Base-by-base conservation (phyloP, 495 filamentous ascomycete species). In the Cairneyella variabilis region DNA sequence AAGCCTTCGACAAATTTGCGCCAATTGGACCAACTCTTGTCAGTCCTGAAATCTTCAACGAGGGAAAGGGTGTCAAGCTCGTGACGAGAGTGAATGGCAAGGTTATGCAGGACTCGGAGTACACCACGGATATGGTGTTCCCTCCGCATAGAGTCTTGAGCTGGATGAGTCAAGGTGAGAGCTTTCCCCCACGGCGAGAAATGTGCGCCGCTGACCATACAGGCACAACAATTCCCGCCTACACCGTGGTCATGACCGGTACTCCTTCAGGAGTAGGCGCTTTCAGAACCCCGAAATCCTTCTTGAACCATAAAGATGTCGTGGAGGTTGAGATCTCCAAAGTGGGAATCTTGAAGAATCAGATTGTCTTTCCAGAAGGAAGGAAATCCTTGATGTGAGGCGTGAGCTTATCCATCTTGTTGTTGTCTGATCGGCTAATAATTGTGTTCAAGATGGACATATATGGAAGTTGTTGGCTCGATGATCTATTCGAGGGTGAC, bases 281-380 rank as follows among this genome's bases (percentile, higher is more conserved):
- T 10, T 76, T 76, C 27, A 82, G 77, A 73, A 80, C 77, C 38
- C 72, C 73, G 11, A 70, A 75, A 63, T 71, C 76, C 45, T 82
- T 72, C 41, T 61, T 86, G 55, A 78, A 78, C 64, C 68, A 76
- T 34, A 81, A 77, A 0, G 82, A 84, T 61, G 75, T 80, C 45
- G 82, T 86, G 8, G 73, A 77, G 47, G 80, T 86, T 7, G 69
- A 78, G 63, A 66, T 83, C 52, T 65, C 69, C 18, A 56, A 48
- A 10, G 66, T 69, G 39, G 56, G 56, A 2, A 8, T 23, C 8
- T 32, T 55, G 43, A 47, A 20, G 20, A 54, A 54, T 23, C 37
- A 48, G 40, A 53, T 53, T 34, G 40, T 38, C 21, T 53, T 53
- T 32, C n/a, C n/a, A n/a, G n/a, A n/a, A n/a, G n/a, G n/a, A n/a